Base-by-base conservation (phyloP, 1,139 yeast genomes). In the Scheffersomyces insectosa region DNA sequence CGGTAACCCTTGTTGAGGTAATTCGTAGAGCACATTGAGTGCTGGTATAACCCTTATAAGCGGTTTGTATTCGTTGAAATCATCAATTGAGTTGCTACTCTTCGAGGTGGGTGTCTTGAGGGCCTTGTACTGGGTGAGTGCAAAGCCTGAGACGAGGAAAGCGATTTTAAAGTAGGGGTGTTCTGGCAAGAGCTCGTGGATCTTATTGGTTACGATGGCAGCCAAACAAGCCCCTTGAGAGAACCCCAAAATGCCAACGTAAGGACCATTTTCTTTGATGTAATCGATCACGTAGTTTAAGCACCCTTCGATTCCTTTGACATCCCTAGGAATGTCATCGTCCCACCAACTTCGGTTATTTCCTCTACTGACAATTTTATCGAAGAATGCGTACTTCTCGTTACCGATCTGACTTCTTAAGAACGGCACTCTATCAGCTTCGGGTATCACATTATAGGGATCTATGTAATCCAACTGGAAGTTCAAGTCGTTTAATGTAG, bases 211-310 rank as follows among this genome's bases (percentile, higher is more conserved):
- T 8, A 82, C 55, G 23, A 81, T 69, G 3, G 83, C 81, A 1
- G 95, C 80, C 60, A 93, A 68, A 3, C 95, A 96, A 1, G 97
- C 95, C 49, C 99, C 99, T 63, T 93, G 98, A 14, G 95, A 85
- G 60, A 91, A 93, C 3, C 97, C 98, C 43, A 93, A 68, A 27
- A 91, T 73, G 3, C 97, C 98, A 43, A 83, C 85, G 57, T 85
- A 90, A 0, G 98, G 98, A 0, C 98, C 98, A 49, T 89, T 74
- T 47, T 72, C 67, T 38, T 73, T 70, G 50, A 88, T 82, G 44
- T 83, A 74, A 1, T 71, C 63, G 25, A 73, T 67, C 20, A 91
- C 75, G n/a, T 76, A 72, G 4, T 58, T 41, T 12, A 69, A 46
- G 0, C 72, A 52, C 12, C 59, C 60, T 2, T 64, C 62, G 35